Evolutionary conservation across 345 rosid genomes (phyloP).

Genomic region (Linum tenue): DNA sequence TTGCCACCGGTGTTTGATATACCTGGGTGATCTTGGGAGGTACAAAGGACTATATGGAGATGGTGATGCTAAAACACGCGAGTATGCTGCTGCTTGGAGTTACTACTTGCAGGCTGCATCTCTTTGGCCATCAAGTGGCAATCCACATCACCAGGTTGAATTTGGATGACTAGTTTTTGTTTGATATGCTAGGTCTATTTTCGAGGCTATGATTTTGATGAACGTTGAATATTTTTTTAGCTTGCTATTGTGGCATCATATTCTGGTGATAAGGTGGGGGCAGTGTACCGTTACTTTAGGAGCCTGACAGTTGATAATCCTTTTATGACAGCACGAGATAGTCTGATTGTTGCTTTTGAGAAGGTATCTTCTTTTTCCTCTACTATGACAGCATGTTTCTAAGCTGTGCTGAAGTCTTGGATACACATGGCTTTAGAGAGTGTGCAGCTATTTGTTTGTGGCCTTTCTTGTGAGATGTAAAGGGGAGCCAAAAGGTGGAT

Average conservation of each 20-base stretch:
- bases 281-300: slow-evolving; percentile 85
- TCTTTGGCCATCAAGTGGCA: slow-evolving; percentile 79
- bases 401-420: background rate
- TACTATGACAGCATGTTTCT: background rate
- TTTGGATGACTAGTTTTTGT: background rate
- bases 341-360: slow-evolving; percentile 91
- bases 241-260: slow-evolving; percentile 93
- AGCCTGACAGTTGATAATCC: slow-evolving; percentile 91
- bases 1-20: slow-evolving; percentile 98
- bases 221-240: slow-evolving; percentile 37
- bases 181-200: too few relatives aligned
- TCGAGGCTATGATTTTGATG: too few relatives aligned
- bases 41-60: slow-evolving; percentile 93
- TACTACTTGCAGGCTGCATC: slow-evolving; percentile 94
- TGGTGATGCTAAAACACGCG: slow-evolving; percentile 65
- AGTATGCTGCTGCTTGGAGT: slow-evolving; percentile 87
- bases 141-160: slow-evolving; percentile 89
- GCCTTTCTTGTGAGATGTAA: too few relatives aligned
- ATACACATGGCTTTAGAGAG: background rate
- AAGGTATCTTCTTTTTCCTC: slow-evolving; percentile 38
- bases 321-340: slow-evolving; percentile 92
- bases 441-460: too few relatives aligned
- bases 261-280: slow-evolving; percentile 67
- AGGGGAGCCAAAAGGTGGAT: slow-evolving; percentile 32
- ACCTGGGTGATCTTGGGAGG: slow-evolving; percentile 93